Conservation (phyloP, 768 basidiomycete species). For the Suillus placidus region DNA sequence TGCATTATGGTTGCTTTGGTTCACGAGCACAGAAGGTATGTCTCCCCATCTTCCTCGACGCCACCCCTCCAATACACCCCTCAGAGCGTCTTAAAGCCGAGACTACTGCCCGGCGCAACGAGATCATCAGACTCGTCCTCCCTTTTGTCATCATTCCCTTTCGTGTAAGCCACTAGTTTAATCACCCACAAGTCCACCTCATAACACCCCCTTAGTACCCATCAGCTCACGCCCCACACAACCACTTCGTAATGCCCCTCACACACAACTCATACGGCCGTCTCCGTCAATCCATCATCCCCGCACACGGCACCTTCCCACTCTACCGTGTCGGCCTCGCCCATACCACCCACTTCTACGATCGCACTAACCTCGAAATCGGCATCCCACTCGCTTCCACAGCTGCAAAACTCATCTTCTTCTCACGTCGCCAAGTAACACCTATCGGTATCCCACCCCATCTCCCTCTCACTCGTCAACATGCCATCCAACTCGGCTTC, state of each 20-base stretch:
- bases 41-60: constrained; percentile 9
- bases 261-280: constrained; percentile 19
- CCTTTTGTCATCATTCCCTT: constrained; percentile 54
- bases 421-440: constrained; percentile 55
- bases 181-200: background rate
- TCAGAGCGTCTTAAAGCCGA: constrained; percentile 34
- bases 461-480: constrained; percentile 35
- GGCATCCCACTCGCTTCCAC: constrained; percentile 49
- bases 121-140: constrained; percentile 38
- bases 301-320: constrained; percentile 51
- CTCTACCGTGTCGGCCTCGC: constrained; percentile 44
- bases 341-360: constrained; percentile 31
- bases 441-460: constrained; percentile 46
- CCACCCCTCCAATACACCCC: constrained; percentile 19
- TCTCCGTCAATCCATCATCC: constrained; percentile 29
- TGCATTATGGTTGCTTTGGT: constrained; percentile 68
- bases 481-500: constrained; percentile 30
- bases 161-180: constrained; percentile 37
- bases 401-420: constrained; percentile 66
- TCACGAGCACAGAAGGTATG: constrained; percentile 54
- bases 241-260: constrained; percentile 61
- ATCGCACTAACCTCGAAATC: constrained; percentile 29
- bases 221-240: constrained; percentile 59
- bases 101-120: constrained; percentile 29
- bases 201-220: constrained; percentile 46